A percentile compares a stretch with the other conserved stretches of the same genome.
These are phyloP conservation scores for Colletotrichum cordylinicola DNA, from an alignment of 2,329 filamentous ascomycete genomes.

Conservation along the genomic window DNA sequence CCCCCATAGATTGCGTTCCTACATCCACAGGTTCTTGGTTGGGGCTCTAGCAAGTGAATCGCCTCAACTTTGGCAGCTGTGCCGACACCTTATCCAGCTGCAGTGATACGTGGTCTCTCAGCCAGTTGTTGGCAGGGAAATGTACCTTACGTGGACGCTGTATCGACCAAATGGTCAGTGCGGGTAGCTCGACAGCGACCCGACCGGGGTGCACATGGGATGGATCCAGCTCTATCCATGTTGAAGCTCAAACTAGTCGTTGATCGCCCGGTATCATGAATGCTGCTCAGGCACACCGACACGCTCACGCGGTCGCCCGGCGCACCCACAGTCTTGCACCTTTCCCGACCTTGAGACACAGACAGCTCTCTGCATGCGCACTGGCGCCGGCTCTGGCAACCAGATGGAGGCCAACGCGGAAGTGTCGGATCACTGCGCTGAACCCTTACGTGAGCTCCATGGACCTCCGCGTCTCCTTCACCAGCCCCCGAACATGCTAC, in stretches of 20 bases:
- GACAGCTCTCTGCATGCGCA: conserved; percentile 10
- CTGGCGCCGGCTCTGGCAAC: background rate
- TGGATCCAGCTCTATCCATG: conserved; percentile 17
- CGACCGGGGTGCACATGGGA: conserved; percentile 20
- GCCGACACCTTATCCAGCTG: conserved; percentile 6
- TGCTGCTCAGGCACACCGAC: conserved; percentile 17
- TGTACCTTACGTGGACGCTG: conserved; percentile 4
- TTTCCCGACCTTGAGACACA: background rate
- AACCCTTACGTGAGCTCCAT: background rate
- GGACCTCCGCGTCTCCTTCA: background rate
- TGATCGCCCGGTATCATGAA: conserved; percentile 19
- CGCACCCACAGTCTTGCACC: background rate
- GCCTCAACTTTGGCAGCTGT: background rate
- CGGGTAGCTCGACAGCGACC: background rate
- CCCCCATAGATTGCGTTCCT: background rate
- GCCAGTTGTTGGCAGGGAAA: background rate
- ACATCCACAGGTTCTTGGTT: background rate
- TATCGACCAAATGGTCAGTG: conserved; percentile 6
- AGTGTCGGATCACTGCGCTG: conserved; percentile 2
- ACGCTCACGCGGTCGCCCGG: background rate
- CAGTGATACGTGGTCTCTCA: conserved; percentile 5
- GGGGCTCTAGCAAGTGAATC: background rate
- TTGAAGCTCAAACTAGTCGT: conserved; percentile 19
- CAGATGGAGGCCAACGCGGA: conserved; percentile 11
- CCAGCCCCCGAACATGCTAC: background rate